These are phyloP conservation scores for Noccaea caerulescens DNA, from an alignment of 345 rosid genomes.

Conservation along the genomic window DNA sequence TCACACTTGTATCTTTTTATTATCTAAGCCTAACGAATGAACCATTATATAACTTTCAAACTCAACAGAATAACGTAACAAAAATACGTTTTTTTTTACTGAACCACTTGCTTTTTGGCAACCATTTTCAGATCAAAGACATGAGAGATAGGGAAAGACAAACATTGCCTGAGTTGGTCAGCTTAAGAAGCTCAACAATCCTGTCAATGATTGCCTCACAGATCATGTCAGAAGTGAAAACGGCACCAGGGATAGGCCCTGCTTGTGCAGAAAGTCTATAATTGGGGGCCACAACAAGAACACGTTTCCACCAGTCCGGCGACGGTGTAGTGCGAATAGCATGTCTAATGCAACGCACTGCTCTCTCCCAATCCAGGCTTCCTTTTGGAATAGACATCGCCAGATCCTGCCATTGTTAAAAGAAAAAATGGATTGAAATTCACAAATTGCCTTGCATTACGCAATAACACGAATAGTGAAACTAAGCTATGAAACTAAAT, in stretches of 20 bases:
- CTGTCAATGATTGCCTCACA: slow-evolving; percentile 92
- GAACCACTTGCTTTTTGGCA: neutral
- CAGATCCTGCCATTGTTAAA: slow-evolving; percentile 65
- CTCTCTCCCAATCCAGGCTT: slow-evolving; percentile 99
- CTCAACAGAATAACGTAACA: slow-evolving; percentile 5
- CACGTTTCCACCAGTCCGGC: slow-evolving; percentile 99
- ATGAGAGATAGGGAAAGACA: slow-evolving; percentile 40
- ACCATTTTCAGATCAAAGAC: slow-evolving; percentile 13
- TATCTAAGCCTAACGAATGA: slow-evolving; percentile 16
- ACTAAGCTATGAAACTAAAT: slow-evolving; percentile 26
- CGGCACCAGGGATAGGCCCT: slow-evolving; percentile 88
- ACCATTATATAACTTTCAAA: slow-evolving; percentile 13
- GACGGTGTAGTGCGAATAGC: slow-evolving; percentile 97
- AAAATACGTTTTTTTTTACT: neutral
- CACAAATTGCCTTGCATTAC: slow-evolving; percentile 8
- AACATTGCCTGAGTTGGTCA: slow-evolving; percentile 85
- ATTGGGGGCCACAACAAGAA: slow-evolving; percentile 87
- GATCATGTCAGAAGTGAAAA: slow-evolving; percentile 88
- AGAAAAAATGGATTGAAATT: slow-evolving; percentile 25
- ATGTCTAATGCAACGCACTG: slow-evolving; percentile 92
- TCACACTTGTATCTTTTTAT: slow-evolving; percentile 8
- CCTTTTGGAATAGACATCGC: slow-evolving; percentile 87
- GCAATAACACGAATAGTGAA: slow-evolving; percentile 6
- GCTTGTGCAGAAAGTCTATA: slow-evolving; percentile 70
- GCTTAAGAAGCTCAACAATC: slow-evolving; percentile 87